These are phyloP conservation scores for Murraya paniculata DNA, from an alignment of 345 rosid species.

Conservation along the genomic window DNA sequence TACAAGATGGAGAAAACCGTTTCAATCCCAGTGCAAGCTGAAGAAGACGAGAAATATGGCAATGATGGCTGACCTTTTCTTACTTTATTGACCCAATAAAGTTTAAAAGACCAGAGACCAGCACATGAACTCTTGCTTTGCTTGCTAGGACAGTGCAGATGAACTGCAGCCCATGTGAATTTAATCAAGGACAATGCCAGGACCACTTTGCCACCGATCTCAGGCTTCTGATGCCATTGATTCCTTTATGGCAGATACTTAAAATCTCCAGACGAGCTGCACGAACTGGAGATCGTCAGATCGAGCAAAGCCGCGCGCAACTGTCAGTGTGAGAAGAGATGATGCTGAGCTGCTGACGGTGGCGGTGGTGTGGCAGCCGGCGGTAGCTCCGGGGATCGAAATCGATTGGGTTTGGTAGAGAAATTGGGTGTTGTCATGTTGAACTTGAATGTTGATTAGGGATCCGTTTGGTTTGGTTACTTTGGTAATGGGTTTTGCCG, in stretches of 20 bases:
- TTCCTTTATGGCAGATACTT: background rate
- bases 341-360: too few species aligned
- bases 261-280: background rate
- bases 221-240: background rate
- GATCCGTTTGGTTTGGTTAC: too few species aligned
- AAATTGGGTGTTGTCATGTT: too few species aligned
- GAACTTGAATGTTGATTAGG: too few species aligned
- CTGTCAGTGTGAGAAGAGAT: too few species aligned
- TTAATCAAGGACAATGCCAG: background rate
- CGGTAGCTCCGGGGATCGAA: too few species aligned
- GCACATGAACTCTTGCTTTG: background rate
- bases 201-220: conserved; percentile 7
- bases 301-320: too few species aligned
- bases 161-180: conserved; percentile 19
- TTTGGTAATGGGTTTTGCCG: too few species aligned
- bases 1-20: background rate
- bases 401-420: too few species aligned
- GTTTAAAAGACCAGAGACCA: background rate
- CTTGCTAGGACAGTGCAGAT: background rate
- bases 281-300: too few species aligned
- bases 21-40: background rate
- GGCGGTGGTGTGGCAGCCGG: too few species aligned
- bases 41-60: background rate
- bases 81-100: background rate
- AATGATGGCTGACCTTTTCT: background rate